Evolutionary conservation across 352 stramenopile genomes (phyloP).

Genomic region (Thraustochytrium sp.): DNA sequence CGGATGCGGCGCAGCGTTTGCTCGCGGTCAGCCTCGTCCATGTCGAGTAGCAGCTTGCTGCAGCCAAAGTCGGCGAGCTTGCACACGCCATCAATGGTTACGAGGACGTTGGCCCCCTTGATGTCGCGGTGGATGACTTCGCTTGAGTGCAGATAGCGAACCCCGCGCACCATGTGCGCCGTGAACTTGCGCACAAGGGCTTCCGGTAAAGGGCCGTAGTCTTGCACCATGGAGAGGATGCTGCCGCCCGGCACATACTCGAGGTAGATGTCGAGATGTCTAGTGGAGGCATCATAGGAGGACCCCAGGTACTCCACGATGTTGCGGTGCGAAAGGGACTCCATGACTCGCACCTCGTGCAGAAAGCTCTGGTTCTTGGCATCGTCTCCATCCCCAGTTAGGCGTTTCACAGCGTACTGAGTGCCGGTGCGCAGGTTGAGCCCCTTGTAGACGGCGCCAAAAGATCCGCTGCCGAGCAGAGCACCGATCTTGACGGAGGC

Average conservation of each 20-base stretch:
- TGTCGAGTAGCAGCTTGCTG: slow-evolving; percentile 53
- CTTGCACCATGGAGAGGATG: slow-evolving; percentile 66
- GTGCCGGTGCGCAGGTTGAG: not conserved
- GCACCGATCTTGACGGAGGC: not conserved
- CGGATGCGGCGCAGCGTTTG: not conserved
- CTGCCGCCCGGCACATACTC: slow-evolving; percentile 77
- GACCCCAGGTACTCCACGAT: slow-evolving; percentile 85
- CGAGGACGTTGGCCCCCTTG: slow-evolving; percentile 72
- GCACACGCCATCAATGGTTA: slow-evolving; percentile 69
- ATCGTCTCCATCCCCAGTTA: not conserved
- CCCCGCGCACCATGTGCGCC: slow-evolving; percentile 65
- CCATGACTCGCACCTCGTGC: slow-evolving; percentile 75
- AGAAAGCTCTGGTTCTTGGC: slow-evolving; percentile 10
- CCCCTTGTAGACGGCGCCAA: not conserved
- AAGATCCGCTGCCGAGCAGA: not conserved
- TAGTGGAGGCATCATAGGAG: slow-evolving; percentile 64
- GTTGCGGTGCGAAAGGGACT: slow-evolving; percentile 76
- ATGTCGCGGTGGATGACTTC: slow-evolving; percentile 74
- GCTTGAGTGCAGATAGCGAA: slow-evolving; percentile 73
- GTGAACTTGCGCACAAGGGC: slow-evolving; percentile 63
- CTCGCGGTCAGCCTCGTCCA: slow-evolving; percentile 31
- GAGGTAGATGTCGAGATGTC: slow-evolving; percentile 58
- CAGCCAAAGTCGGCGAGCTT: slow-evolving; percentile 82
- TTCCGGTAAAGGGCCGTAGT: slow-evolving; percentile 70
- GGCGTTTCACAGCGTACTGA: not conserved